Base-by-base conservation (phyloP, 768 basidiomycete genomes). In the Tubosaeta brunneosetosa region DNA sequence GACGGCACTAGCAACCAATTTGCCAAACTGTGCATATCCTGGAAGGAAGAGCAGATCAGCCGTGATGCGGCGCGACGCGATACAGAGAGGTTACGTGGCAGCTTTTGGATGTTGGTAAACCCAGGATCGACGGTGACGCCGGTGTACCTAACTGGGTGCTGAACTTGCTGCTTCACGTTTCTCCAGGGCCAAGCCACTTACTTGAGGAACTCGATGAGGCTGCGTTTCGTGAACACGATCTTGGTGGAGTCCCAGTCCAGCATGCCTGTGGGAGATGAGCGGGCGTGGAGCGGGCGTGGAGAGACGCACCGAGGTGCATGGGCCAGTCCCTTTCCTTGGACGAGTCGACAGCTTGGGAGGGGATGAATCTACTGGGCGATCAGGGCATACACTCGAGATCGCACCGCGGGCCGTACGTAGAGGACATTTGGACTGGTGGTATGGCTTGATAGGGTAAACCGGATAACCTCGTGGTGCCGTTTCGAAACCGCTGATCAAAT, bases 151-250 rank as follows among this genome's bases (percentile, higher is more conserved):
- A 42, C 55, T 56, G 52, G 47, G 50, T 59, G 56, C 58, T 68
- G 55, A 69, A 57, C 65, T 61, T 57, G 55, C 56, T 19, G 53
- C 51, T 16, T 47, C 51, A 50, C 42, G 29, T 49, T 40, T 29
- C 44, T n/a, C 37, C 26, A 38, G 29, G 27, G 22, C 33, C 43
- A 43, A 52, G 36, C 19, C 47, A 57, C 77, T 59, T 66, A 88
- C 87, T 84, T 87, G 57, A 91, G 72, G 65, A 91, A 91, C 60
- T 90, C 88, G 48, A 89, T 74, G 56, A 91, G 71, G 40, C 81
- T 73, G 37, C 88, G 80, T 62, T 91, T 91, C 13, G 86, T 90
- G 65, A 91, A 90, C 27, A 91, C 81, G 55, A 91, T 87, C 54
- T 70, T 80, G 44, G 85, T 88, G 12, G 70, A 65, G 62, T 90